Conservation (phyloP, 331 rosid species). For the Quercus phellos region DNA sequence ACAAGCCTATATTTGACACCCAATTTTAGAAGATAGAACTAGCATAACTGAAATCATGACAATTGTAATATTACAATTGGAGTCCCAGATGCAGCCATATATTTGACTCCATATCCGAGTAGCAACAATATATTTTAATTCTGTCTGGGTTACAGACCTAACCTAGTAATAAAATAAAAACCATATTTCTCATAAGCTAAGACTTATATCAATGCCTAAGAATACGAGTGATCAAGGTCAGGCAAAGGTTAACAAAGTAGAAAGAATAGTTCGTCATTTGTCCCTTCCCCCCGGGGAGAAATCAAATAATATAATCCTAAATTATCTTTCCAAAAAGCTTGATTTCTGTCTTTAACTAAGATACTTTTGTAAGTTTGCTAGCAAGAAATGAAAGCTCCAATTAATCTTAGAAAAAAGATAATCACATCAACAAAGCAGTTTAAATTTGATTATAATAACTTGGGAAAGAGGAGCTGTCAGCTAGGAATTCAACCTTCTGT, state of each 20-base stretch:
- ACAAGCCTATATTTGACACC: too few species aligned
- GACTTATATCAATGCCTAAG: background rate
- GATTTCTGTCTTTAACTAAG: background rate
- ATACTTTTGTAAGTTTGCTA: background rate
- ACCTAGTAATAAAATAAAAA: background rate
- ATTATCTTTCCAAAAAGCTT: background rate
- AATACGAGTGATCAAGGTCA: background rate
- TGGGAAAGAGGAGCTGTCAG: conserved; percentile 8
- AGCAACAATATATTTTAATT: too few species aligned
- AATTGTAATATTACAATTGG: too few species aligned
- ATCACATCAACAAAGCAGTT: conserved; percentile 34
- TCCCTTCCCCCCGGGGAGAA: background rate
- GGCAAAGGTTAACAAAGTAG: background rate
- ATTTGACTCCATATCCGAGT: too few species aligned
- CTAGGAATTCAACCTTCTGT: conserved; percentile 9
- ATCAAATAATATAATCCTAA: background rate
- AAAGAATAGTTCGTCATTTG: background rate
- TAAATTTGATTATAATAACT: background rate
- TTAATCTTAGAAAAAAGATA: conserved; percentile 15
- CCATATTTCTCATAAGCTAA: background rate
- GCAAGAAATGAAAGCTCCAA: conserved; percentile 16
- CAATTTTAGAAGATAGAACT: too few species aligned
- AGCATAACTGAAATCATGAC: too few species aligned
- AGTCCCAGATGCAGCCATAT: too few species aligned
- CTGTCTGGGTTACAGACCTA: too few species aligned